These are phyloP conservation scores for Myrica gale DNA, from an alignment of 306 rosid species.

Conservation along the genomic window DNA sequence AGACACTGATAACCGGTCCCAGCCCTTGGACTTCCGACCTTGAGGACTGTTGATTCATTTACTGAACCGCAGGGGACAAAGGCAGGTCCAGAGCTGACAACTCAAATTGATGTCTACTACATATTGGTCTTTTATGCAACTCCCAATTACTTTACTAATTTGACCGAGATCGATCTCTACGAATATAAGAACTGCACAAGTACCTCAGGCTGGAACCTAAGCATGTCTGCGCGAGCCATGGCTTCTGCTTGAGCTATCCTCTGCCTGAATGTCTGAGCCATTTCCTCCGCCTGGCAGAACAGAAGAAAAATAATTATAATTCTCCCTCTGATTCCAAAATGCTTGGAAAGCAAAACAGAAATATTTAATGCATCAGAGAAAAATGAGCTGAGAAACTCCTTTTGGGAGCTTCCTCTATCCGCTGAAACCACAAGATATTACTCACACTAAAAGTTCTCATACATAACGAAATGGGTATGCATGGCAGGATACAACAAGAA, in stretches of 20 bases:
- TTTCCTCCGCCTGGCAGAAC: slow-evolving; percentile 83
- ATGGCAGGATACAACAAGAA: neutral
- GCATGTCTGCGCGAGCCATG: slow-evolving; percentile 98
- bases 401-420: slow-evolving; percentile 20
- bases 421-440: slow-evolving; percentile 7
- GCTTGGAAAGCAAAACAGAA: slow-evolving; percentile 12
- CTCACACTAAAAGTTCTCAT: slow-evolving; percentile 1
- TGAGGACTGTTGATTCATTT: neutral
- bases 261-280: slow-evolving; percentile 94
- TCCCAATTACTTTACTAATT: neutral
- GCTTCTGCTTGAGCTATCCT: slow-evolving; percentile 99
- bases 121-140: neutral
- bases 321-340: slow-evolving; percentile 22
- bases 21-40: neutral
- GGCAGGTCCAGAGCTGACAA: neutral
- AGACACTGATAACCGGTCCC: neutral
- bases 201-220: slow-evolving; percentile 92
- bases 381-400: neutral
- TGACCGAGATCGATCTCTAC: neutral
- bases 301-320: slow-evolving; percentile 22
- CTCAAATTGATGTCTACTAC: neutral
- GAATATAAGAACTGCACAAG: slow-evolving; percentile 12
- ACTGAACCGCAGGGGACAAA: neutral
- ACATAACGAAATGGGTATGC: neutral
- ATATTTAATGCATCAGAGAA: slow-evolving; percentile 11